Evolutionary conservation across 257 asterid species (phyloP), one percentile per base, ranked within the genome.

Genomic region (Gentiana straminea): DNA sequence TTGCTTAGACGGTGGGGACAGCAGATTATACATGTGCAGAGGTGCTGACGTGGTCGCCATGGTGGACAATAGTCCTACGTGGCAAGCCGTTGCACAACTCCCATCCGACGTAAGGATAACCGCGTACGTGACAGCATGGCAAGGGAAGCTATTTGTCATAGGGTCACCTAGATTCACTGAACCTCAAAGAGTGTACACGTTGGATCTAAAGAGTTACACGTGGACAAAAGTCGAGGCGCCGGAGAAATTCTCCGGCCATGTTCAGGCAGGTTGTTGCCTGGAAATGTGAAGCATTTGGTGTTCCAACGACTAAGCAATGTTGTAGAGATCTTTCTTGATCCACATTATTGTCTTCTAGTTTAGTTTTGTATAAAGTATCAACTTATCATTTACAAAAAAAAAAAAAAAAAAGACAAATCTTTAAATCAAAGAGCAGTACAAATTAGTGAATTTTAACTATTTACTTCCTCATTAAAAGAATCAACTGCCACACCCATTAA

Each of bases 211-310:
- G 67, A 73, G 54, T 8, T 15, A 59, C 24, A 71, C 57, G 68
- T 84, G 90, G 94, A 78, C 81, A 10, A 58, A 54, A 56, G 73
- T 80, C 35, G 77, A 67, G 38, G 66, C 57, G 24, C 68, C 61
- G n/a, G 78, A 65, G 36, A 74, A 45, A 1, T 84, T 80, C 54
- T 70, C 69, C 9, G 93, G 93, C 15, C 86, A 84, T 64, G 88
- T 84, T 68, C 89, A 77, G 67, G 75, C 90, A 0, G 96, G 84
- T 48, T 82, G 88, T 59, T 82, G 73, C 65, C 54, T 87, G 49
- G 86, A 84, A 66, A 54, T 87, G 64, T 86, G 54, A 69, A 58
- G 10, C 3, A 15, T 44, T 11, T 49, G 44, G 9, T 48, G 5
- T 13, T 15, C 43, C 36, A 6, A 13, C 2, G 49, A 8, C 3